phyloP scores from a whole-genome alignment of 306 rosid species.

The Prunus padus region DNA sequence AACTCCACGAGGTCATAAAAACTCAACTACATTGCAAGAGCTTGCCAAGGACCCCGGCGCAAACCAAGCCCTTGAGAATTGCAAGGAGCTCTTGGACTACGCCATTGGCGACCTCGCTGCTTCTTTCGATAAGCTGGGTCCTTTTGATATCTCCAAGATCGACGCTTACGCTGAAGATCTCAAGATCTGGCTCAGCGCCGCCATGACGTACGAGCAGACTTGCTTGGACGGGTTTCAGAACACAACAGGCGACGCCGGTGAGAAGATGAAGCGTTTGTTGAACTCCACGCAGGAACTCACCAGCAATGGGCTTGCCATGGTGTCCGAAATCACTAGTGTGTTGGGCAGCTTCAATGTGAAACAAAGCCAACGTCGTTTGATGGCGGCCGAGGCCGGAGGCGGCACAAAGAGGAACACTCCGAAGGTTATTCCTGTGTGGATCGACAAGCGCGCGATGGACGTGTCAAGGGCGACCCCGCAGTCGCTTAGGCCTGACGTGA shows the following conservation, averaged over 20 bases:
- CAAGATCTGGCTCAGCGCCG: slow-evolving; percentile 57
- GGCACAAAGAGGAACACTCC: background rate
- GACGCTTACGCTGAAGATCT: slow-evolving; percentile 44
- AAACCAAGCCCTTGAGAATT: slow-evolving; percentile 47
- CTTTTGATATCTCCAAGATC: slow-evolving; percentile 34
- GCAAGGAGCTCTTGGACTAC: slow-evolving; percentile 50
- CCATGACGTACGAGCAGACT: slow-evolving; percentile 54
- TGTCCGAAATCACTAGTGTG: slow-evolving; percentile 21
- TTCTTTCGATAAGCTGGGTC: slow-evolving; percentile 33
- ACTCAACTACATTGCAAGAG: slow-evolving; percentile 29
- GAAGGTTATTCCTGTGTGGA: slow-evolving; percentile 44
- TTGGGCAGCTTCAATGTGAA: background rate
- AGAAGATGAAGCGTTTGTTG: slow-evolving; percentile 38
- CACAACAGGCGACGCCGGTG: slow-evolving; percentile 40
- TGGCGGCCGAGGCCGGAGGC: background rate
- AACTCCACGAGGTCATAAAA: slow-evolving; percentile 24
- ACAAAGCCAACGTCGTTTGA: background rate
- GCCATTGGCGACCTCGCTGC: slow-evolving; percentile 44
- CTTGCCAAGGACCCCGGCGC: slow-evolving; percentile 47
- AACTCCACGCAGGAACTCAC: slow-evolving; percentile 45
- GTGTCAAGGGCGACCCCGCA: slow-evolving; percentile 23
- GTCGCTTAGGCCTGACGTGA: slow-evolving; percentile 30
- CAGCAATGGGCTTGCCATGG: slow-evolving; percentile 61
- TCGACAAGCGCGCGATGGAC: slow-evolving; percentile 14
- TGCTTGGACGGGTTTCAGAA: slow-evolving; percentile 64